phyloP scores from a whole-genome alignment of 345 rosid genomes.

The Gossypium rotundifolium region DNA sequence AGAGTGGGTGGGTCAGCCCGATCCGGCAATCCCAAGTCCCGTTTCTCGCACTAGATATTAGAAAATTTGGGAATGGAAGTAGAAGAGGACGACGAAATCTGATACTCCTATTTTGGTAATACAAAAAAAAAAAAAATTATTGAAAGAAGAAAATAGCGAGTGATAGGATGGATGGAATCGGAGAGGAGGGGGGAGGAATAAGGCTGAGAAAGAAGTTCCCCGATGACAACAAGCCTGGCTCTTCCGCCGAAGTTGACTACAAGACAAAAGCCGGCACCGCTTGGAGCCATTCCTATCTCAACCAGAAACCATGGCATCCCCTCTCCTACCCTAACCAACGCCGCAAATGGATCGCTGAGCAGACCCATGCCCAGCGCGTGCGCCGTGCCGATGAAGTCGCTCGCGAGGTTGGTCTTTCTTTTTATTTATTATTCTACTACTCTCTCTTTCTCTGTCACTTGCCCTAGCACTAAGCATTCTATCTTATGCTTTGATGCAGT shows the following conservation, averaged over 20 bases:
- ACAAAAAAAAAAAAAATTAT: neutral
- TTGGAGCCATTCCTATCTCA: constrained; percentile 93
- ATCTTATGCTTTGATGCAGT: constrained; percentile 29
- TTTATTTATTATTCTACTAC: neutral
- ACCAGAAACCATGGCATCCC: constrained; percentile 99
- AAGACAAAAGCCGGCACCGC: constrained; percentile 91
- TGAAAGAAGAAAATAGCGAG: neutral
- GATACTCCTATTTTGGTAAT: neutral
- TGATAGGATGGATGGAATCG: constrained; percentile 16
- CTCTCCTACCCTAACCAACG: constrained; percentile 97
- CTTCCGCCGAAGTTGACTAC: constrained; percentile 70
- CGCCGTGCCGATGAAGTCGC: constrained; percentile 78
- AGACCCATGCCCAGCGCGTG: constrained; percentile 64
- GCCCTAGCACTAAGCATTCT: neutral
- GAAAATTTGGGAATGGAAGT: neutral
- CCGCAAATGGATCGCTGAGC: constrained; percentile 99
- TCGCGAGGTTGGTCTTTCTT: constrained; percentile 55
- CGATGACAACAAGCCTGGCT: constrained; percentile 36
- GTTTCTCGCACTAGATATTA: neutral
- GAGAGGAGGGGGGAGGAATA: constrained; percentile 67
- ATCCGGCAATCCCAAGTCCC: neutral
- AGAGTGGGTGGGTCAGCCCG: neutral
- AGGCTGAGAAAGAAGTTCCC: constrained; percentile 78
- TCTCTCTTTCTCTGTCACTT: neutral
- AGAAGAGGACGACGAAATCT: neutral